phyloP scores from a whole-genome alignment of 805 yeast species.

The Kluyveromyces aestuarii region DNA sequence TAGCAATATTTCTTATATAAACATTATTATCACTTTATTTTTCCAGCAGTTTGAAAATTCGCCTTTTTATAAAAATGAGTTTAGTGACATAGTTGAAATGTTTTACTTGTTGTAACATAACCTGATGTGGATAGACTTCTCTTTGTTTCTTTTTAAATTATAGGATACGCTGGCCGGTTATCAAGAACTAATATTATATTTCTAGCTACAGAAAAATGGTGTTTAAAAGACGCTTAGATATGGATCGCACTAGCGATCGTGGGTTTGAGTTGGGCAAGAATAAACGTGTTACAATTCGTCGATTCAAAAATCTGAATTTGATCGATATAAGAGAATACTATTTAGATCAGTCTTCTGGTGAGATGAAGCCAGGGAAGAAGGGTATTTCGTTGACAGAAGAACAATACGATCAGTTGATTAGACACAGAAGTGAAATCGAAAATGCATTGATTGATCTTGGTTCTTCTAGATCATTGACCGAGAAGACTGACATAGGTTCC shows the following conservation, averaged over 20 bases:
- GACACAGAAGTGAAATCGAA: slow-evolving; percentile 29
- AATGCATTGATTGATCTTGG: slow-evolving; percentile 30
- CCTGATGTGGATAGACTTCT: not conserved
- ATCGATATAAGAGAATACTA: slow-evolving; percentile 85
- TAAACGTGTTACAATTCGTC: slow-evolving; percentile 66
- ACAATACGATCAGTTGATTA: slow-evolving; percentile 27
- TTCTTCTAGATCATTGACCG: slow-evolving; percentile 24
- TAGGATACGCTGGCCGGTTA: not conserved
- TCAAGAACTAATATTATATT: not conserved
- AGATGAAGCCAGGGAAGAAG: slow-evolving; percentile 73
- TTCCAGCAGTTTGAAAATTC: not conserved
- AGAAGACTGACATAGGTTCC: not conserved
- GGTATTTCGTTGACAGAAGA: slow-evolving; percentile 34
- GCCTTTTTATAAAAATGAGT: not conserved
- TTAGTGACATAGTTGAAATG: not conserved
- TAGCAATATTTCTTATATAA: too few species aligned
- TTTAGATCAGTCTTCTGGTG: slow-evolving; percentile 44
- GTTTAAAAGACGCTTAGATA: not conserved
- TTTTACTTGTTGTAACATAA: not conserved
- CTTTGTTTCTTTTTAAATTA: not conserved
- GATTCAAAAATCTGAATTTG: slow-evolving; percentile 54
- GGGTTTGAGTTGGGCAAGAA: slow-evolving; percentile 41
- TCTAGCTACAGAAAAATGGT: not conserved
- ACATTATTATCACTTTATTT: not conserved
- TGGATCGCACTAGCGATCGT: not conserved